Evolutionary conservation across 106 monocot species (phyloP), one percentile per base, ranked within the genome.

Genomic region (Allium fistulosum): DNA sequence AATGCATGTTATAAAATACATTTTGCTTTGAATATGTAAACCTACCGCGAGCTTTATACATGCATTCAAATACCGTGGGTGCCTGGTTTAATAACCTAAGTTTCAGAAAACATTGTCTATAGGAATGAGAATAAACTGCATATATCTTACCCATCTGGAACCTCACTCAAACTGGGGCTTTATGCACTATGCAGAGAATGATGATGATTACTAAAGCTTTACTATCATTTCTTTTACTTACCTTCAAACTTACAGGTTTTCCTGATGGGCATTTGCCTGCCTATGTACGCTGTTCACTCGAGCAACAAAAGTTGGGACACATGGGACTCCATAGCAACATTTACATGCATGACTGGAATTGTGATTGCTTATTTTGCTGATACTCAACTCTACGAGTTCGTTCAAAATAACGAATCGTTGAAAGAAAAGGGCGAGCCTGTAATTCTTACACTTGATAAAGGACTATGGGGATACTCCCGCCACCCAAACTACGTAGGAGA

Each of bases 401-500:
- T 87, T 58, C 75, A 48, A 1, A 84, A 27, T 59, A 97, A 92
- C 55, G 83, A 82, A 68, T 52, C 14, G 1, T 66, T 86, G n/a
- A 83, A 56, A 74, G 75, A 73, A 53, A 59, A 74, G 26, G 83
- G 85, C 15, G 72, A 26, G 4, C 69, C 86, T 15, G 9, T 69
- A 9, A 70, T 88, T 26, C 76, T 70, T 26, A 88, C 78, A 59
- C 88, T 97, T 48, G 88, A 92, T 27, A 69, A 57, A 3, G 96
- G 96, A n/a, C 56, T 97, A 12, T 97, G 96, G 96, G 57, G 80
- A 26, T 89, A 88, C 51, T 92, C 96, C 46, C 91, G 96, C 48
- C 96, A 97, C 61, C 96, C 96, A 10, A 97, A 97, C 73, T 97
- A 97, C 58, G 84, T 92, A 11, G 96, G 92, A 0, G 96, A 97